Evolutionary conservation across 305 asterid genomes (phyloP).

Genomic region (Fraxinus nigra): DNA sequence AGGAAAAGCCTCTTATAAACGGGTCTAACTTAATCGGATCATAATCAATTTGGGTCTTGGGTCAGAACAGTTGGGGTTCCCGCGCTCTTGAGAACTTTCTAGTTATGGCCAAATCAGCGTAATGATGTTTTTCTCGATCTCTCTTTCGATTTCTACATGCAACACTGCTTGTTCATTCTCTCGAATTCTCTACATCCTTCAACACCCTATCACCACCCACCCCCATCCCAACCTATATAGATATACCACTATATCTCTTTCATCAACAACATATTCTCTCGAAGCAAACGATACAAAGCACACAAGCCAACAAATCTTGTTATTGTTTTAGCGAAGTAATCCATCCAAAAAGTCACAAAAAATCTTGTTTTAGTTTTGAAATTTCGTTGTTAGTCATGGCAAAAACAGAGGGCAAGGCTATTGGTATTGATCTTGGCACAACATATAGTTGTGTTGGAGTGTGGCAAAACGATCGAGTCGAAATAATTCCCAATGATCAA

Average conservation of each 20-base stretch:
- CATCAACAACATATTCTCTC: not conserved
- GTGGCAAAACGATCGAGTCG: conserved; percentile 13
- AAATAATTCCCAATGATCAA: conserved; percentile 11
- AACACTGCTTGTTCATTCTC: not conserved
- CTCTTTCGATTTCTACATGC: not conserved
- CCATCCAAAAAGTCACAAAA: not conserved
- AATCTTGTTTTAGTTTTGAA: not conserved
- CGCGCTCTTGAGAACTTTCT: not conserved
- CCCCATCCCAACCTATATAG: not conserved
- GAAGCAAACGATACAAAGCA: not conserved
- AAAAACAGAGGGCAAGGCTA: conserved; percentile 4
- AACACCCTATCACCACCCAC: not conserved
- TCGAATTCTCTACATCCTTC: conserved; percentile 2
- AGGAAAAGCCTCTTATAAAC: not conserved
- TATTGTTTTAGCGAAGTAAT: not conserved
- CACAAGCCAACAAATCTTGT: not conserved
- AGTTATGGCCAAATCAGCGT: not conserved
- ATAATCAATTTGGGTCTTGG: not conserved
- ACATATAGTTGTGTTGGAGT: conserved; percentile 16
- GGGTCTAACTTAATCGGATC: not conserved
- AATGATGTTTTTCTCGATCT: not conserved
- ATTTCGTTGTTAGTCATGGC: not conserved
- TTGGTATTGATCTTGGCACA: conserved; percentile 15
- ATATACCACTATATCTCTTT: not conserved
- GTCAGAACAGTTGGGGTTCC: not conserved